Percentiles rank a stretch among this genome's conserved stretches.
Evolutionary conservation across 345 rosid species (phyloP).

Genomic region (rapeseed (Brassica napus)): Da-Ae NC_063445.1:9148001-9148500

Average conservation of each 20-base stretch:
- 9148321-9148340: not conserved
- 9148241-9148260: constrained; percentile 77
- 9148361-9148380: constrained; percentile 16
- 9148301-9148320: not conserved
- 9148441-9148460: constrained; percentile 78
- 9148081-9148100: constrained; percentile 79
- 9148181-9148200: constrained; percentile 28
- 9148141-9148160: not conserved
- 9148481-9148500: constrained; percentile 3
- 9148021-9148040: constrained; percentile 35
- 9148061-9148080: constrained; percentile 82
- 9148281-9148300: constrained; percentile 59
- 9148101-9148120: constrained; percentile 65
- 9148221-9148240: constrained; percentile 94
- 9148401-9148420: constrained; percentile 70
- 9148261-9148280: constrained; percentile 71
- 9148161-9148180: constrained; percentile 9
- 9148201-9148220: constrained; percentile 44
- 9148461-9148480: constrained; percentile 2
- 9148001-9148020: not conserved
- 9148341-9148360: not conserved
- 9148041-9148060: constrained; percentile 94
- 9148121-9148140: not conserved
- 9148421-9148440: constrained; percentile 80
- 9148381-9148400: constrained; percentile 83